Conservation (phyloP, 2,329 filamentous ascomycete species). For the Dothidotthia symphoricarpi region DNA sequence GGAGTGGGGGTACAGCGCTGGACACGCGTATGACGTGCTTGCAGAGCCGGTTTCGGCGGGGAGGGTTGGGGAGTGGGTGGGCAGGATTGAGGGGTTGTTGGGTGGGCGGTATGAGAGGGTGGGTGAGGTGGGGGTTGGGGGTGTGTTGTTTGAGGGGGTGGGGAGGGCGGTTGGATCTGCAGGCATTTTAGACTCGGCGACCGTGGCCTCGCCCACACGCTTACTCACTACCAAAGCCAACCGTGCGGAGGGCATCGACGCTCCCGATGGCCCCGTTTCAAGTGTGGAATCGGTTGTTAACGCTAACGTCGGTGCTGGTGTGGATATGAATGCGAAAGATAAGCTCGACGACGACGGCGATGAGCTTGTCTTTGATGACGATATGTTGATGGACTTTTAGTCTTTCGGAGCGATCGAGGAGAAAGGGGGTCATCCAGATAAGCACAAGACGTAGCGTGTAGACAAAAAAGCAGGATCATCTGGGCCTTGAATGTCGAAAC, state of each 20-base stretch:
- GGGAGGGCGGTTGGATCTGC: no score
- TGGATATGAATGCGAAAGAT: background rate
- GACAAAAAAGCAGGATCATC: no score
- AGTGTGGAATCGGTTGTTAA: background rate
- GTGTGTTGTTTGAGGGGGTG: conserved; percentile 15
- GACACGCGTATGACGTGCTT: conserved; percentile 13
- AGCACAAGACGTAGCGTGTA: no score
- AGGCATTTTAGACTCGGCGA: no score
- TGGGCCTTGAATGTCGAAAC: no score
- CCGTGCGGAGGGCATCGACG: no score
- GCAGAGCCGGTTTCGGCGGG: conserved; percentile 1
- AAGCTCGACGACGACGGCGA: conserved; percentile 2
- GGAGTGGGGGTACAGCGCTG: conserved; percentile 17
- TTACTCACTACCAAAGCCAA: no score
- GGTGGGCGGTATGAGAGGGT: conserved; percentile 6
- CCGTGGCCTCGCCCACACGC: no score
- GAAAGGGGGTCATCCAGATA: no score
- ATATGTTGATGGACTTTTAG: conserved; percentile 29
- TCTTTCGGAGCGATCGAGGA: conserved; percentile 7
- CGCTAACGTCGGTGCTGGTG: background rate
- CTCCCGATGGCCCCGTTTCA: no score
- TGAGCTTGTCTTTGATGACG: conserved; percentile 19
- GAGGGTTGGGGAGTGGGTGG: conserved; percentile 16
- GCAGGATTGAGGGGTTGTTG: conserved; percentile 15
- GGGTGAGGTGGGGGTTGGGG: conserved; percentile 7